These are phyloP conservation scores for Phaeosphaeria sp. DNA, from an alignment of 2,329 filamentous ascomycete species.

Conservation along the genomic window DNA sequence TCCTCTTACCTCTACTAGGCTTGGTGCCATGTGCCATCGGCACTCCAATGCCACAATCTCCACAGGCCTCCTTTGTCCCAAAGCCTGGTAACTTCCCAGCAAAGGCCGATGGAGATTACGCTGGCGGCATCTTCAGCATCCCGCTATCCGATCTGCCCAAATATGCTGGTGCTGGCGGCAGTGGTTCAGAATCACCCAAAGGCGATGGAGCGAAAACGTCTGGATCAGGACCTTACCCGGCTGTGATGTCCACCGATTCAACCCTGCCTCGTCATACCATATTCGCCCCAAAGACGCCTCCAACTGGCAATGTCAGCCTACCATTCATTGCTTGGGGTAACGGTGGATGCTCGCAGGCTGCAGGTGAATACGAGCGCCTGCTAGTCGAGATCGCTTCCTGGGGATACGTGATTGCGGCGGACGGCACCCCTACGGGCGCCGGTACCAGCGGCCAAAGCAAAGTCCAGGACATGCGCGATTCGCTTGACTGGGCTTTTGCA, in stretches of 20 bases:
- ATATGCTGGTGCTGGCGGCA: conserved; percentile 16
- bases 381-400: conserved; percentile 27
- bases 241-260: conserved; percentile 22
- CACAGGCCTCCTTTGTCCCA: not conserved
- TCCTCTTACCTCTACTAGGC: conserved; percentile 6
- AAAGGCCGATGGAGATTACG: conserved; percentile 7
- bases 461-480: conserved; percentile 30
- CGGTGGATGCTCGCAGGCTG: conserved; percentile 19
- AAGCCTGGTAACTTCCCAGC: conserved; percentile 2
- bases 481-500: conserved; percentile 23
- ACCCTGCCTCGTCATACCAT: conserved; percentile 23
- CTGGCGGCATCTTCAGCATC: conserved; percentile 30
- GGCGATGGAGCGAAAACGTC: conserved; percentile 20
- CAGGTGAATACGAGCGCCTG: conserved; percentile 21
- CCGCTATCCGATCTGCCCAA: conserved; percentile 22
- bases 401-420: conserved; percentile 28
- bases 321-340: conserved; percentile 31
- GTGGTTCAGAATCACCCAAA: conserved; percentile 14
- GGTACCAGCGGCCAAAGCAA: conserved; percentile 14
- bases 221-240: conserved; percentile 29
- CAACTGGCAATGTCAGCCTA: conserved; percentile 18
- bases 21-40: conserved; percentile 1
- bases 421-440: conserved; percentile 18
- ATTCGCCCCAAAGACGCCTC: conserved; percentile 21
- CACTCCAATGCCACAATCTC: not conserved